phyloP scores from a whole-genome alignment of 192 early-diverging fungal genomes.

The Backusella australiensis region DNA sequence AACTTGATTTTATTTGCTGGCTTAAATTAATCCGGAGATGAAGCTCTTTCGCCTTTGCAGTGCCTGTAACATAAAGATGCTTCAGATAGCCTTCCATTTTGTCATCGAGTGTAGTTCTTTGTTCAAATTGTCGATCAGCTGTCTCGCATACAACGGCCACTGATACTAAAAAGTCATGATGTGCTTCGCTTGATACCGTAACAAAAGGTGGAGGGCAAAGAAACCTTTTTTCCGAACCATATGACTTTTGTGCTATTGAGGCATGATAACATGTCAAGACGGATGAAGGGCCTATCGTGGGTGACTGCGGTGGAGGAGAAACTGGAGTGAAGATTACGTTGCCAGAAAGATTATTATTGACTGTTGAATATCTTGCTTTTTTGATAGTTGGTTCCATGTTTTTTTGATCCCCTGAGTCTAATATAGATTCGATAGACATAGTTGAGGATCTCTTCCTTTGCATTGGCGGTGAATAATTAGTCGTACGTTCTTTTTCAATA shows the following conservation, averaged over 20 bases:
- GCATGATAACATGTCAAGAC: slow-evolving; percentile 82
- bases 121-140: slow-evolving; percentile 40
- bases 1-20: slow-evolving; percentile 11
- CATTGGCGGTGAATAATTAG: neutral
- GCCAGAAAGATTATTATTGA: neutral
- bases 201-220: slow-evolving; percentile 77
- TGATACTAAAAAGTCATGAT: slow-evolving; percentile 25
- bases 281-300: slow-evolving; percentile 39
- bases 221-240: slow-evolving; percentile 89
- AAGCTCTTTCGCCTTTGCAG: slow-evolving; percentile 78
- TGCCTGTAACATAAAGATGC: slow-evolving; percentile 74
- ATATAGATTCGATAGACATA: slow-evolving; percentile 34
- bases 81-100: slow-evolving; percentile 62
- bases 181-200: slow-evolving; percentile 41
- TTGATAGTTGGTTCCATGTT: neutral
- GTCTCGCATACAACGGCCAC: slow-evolving; percentile 34
- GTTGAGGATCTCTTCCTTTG: slow-evolving; percentile 9
- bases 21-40: slow-evolving; percentile 63
- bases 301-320: slow-evolving; percentile 10
- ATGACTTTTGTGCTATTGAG: slow-evolving; percentile 89
- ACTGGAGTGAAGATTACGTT: neutral
- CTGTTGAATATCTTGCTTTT: neutral
- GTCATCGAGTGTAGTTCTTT: slow-evolving; percentile 49
- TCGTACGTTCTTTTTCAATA: slow-evolving; percentile 20
- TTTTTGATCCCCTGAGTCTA: slow-evolving; percentile 10